Evolutionary conservation across 495 filamentous ascomycete species (phyloP), one percentile per base, ranked within the genome.

Genomic region (Corynascus novoguineensis): DNA sequence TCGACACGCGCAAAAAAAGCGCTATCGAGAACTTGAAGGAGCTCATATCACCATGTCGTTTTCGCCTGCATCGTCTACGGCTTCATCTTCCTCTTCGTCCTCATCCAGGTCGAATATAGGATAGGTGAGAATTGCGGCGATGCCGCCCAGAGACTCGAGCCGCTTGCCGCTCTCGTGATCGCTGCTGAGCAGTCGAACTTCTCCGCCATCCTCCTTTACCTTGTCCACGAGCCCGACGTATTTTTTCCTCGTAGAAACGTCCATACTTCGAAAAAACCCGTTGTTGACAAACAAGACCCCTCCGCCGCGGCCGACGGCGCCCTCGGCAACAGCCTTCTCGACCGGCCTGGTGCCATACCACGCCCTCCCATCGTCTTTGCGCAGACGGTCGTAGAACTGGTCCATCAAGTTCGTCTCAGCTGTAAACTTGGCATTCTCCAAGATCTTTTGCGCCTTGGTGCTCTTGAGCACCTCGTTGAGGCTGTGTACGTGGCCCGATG

Each of bases 81-180:
- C 56, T 17, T 63, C 50, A 35, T 40, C 69, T 31, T 60, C 59
- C 7, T 62, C 81, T 35, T 83, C 83, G 4, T 87, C 83, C 3
- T 81, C 80, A 17, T 80, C 88, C 27, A 92, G 70, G 59, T 88
- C 86, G 38, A 79, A 74, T 24, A 98, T 71, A 1, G 95, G 92
- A 64, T 90, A 98, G 5, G 92, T 96, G 60, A 95, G 74, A 29
- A 97, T 86, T 12, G 91, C 89, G 22, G 92, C 95, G 57, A 98
- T 85, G 6, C 90, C 87, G 1, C 93, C 92, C 56, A 98, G 65
- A 3, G 81, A 84, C 55, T 96, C 92, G 41, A 98, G 72, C 54
- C 90, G 74, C 71, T 86, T 85, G 17, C 93, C 93, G 73, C 93
- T 97, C 75, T 96, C 93, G 70, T 97, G 92, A 64, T 93, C 86